Evolutionary conservation across 2,329 filamentous ascomycete genomes (phyloP).

Genomic region (Cladosporium sp.): DNA sequence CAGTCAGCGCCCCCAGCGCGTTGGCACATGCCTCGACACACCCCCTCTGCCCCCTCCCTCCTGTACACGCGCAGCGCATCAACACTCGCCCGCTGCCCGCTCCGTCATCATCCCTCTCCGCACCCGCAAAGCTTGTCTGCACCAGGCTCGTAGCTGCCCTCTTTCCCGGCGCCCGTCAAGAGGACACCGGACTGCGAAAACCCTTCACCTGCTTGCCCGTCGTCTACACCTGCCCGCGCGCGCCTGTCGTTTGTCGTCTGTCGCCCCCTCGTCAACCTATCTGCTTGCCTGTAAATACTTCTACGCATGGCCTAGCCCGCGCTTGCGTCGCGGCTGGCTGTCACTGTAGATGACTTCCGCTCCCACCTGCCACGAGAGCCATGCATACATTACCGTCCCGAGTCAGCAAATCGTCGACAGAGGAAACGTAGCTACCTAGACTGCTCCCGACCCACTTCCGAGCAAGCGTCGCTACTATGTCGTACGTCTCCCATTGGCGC

Average conservation of each 20-base stretch:
- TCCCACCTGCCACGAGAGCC: conserved; percentile 11
- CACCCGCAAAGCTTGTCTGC: conserved; percentile 9
- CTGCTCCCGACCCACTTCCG: conserved; percentile 10
- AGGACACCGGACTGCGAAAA: not conserved
- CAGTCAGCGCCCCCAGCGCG: no score
- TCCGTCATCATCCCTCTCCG: conserved; percentile 10
- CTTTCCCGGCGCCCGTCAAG: not conserved
- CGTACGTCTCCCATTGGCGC: conserved; percentile 12
- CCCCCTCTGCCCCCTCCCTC: not conserved
- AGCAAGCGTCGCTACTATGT: conserved; percentile 12
- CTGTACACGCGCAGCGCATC: no score
- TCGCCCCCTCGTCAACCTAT: not conserved
- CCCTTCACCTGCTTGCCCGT: conserved; percentile 1
- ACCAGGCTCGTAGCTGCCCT: conserved; percentile 1
- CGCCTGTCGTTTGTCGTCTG: not conserved
- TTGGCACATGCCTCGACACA: no score
- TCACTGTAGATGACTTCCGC: conserved; percentile 11
- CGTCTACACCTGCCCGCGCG: not conserved
- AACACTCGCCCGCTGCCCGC: not conserved
- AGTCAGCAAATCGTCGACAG: conserved; percentile 12
- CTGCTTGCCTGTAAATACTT: conserved; percentile 10
- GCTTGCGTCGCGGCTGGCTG: conserved; percentile 7
- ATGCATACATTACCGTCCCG: conserved; percentile 12
- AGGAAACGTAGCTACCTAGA: conserved; percentile 11
- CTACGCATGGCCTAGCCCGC: conserved; percentile 11